Evolutionary conservation across 352 stramenopile species (phyloP).

Genomic region (Pythium scleroteichum): DNA sequence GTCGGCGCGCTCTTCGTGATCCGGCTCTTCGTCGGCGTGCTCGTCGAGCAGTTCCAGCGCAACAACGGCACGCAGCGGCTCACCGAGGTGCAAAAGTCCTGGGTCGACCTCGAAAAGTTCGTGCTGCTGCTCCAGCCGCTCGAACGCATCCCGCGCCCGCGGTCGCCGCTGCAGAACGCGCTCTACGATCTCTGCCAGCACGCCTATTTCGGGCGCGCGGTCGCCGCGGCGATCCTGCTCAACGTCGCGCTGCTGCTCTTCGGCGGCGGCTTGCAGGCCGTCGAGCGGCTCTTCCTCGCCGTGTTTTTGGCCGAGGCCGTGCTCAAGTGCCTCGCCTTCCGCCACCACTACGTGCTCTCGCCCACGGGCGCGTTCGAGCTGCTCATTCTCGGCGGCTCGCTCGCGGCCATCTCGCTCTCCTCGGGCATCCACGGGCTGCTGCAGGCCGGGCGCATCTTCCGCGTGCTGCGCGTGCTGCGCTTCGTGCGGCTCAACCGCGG

Average conservation of each 20-base stretch:
- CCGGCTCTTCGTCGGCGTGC: constrained; percentile 73
- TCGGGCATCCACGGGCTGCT: constrained; percentile 68
- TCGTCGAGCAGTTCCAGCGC: constrained; percentile 83
- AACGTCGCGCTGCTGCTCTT: constrained; percentile 71
- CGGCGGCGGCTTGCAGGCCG: constrained; percentile 45
- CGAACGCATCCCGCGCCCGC: constrained; percentile 51
- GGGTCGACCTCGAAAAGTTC: constrained; percentile 82
- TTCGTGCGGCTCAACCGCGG: constrained; percentile 74
- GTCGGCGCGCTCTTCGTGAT: constrained; percentile 79
- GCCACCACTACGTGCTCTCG: constrained; percentile 65
- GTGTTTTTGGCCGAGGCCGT: constrained; percentile 57
- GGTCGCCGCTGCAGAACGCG: constrained; percentile 25
- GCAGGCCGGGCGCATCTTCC: constrained; percentile 69
- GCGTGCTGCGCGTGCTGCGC: constrained; percentile 74
- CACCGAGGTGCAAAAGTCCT: constrained; percentile 75
- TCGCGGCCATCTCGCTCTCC: constrained; percentile 63
- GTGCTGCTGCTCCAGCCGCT: constrained; percentile 69
- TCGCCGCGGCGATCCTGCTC: constrained; percentile 67
- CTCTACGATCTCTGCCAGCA: constrained; percentile 67
- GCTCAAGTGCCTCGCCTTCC: constrained; percentile 63
- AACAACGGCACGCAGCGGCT: constrained; percentile 84
- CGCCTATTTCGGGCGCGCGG: constrained; percentile 48
- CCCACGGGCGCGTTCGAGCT: constrained; percentile 63
- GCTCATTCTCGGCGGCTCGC: constrained; percentile 56
- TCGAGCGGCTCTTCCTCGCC: constrained; percentile 71